Conservation (phyloP, 495 filamentous ascomycete genomes). For the Haplographium delicatum region DNA sequence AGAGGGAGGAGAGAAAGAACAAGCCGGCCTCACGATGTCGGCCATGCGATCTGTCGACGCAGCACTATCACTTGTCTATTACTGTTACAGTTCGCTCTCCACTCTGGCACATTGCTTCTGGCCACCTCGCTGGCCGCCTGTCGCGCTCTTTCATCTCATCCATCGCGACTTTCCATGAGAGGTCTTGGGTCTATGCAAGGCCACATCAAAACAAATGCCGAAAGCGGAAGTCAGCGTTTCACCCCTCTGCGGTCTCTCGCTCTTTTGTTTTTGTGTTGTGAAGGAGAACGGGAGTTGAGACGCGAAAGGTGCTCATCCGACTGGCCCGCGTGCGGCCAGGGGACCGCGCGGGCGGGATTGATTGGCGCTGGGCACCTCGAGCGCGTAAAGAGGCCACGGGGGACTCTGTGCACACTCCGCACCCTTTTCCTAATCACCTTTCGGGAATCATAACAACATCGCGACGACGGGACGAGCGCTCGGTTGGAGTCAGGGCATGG, state of each 20-base stretch:
- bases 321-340: conserved; percentile 6
- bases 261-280: conserved; percentile 21
- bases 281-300: conserved; percentile 12
- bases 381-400: conserved; percentile 19
- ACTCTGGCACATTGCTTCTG: conserved; percentile 5
- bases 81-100: too few relatives aligned
- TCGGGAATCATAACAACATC: conserved; percentile 17
- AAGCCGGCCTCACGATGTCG: too few relatives aligned
- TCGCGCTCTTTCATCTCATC: conserved; percentile 19
- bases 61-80: too few relatives aligned
- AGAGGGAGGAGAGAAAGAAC: too few relatives aligned
- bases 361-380: conserved; percentile 7
- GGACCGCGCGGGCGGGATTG: neutral
- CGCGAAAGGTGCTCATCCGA: conserved; percentile 14
- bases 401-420: neutral
- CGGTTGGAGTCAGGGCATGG: too few relatives aligned
- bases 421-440: neutral
- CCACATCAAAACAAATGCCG: conserved; percentile 26
- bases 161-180: conserved; percentile 21
- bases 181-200: conserved; percentile 9
- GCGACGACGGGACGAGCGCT: too few relatives aligned
- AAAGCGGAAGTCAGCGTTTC: conserved; percentile 20
- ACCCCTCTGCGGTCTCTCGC: conserved; percentile 2
- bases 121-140: conserved; percentile 7
- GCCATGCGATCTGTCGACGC: too few relatives aligned